Conservation (phyloP, 169 alveolate species). For the Cryptosporidium ubiquitum region DNA sequence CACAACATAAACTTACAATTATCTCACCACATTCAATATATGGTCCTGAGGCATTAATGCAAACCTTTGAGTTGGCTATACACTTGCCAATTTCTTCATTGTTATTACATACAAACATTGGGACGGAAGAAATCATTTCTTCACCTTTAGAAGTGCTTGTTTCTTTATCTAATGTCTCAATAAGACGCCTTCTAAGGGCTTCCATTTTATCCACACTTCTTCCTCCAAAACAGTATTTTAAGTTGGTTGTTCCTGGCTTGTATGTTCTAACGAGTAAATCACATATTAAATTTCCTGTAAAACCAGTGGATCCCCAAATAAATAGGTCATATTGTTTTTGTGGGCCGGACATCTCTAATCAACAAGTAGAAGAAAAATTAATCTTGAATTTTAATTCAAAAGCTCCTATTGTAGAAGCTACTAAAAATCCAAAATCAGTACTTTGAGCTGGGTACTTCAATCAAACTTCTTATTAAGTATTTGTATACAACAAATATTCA, state of each 20-base stretch:
- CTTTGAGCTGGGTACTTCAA: background rate
- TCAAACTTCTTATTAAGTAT: background rate
- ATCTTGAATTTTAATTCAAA: background rate
- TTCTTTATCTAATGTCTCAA: conserved; percentile 43
- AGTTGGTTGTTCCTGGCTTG: conserved; percentile 58
- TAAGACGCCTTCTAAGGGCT: conserved; percentile 27
- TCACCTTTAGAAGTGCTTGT: conserved; percentile 34
- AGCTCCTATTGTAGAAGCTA: background rate
- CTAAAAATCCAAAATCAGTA: background rate
- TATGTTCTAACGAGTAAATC: conserved; percentile 50
- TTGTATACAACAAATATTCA: background rate
- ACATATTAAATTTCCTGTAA: conserved; percentile 48
- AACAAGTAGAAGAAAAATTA: background rate
- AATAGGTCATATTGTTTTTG: conserved; percentile 72
- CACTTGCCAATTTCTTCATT: conserved; percentile 53
- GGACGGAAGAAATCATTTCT: conserved; percentile 59
- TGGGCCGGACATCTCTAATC: conserved; percentile 26
- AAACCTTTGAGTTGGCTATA: conserved; percentile 57
- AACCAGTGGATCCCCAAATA: conserved; percentile 74
- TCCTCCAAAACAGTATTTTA: conserved; percentile 70
- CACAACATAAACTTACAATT: conserved; percentile 23
- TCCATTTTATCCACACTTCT: conserved; percentile 59
- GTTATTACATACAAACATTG: conserved; percentile 60
- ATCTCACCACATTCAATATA: conserved; percentile 56
- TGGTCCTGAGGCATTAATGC: conserved; percentile 44